phyloP scores from a whole-genome alignment of 2,329 filamentous ascomycete genomes.

The Stemphylium beticola region DNA sequence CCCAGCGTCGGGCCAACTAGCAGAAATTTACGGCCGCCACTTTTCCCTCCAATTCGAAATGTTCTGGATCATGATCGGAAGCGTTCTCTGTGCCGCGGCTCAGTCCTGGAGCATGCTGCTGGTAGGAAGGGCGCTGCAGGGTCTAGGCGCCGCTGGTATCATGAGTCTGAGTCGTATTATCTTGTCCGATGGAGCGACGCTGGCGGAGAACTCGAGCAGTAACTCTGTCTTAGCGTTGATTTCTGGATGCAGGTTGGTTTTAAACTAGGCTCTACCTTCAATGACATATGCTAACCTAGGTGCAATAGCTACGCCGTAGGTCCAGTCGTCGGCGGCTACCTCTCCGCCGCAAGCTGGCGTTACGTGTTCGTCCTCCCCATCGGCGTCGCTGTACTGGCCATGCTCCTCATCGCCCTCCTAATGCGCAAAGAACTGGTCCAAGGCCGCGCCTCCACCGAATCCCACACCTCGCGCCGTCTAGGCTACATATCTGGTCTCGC shows the following conservation, averaged over 20 bases:
- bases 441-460: conserved; percentile 52
- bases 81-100: conserved; percentile 65
- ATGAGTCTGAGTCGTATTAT: conserved; percentile 67
- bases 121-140: conserved; percentile 68
- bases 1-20: conserved; percentile 68
- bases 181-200: conserved; percentile 68
- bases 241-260: conserved; percentile 56
- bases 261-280: neutral
- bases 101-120: conserved; percentile 66
- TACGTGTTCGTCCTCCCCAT: conserved; percentile 68
- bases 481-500: conserved; percentile 39
- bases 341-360: conserved; percentile 64
- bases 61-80: conserved; percentile 61
- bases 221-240: conserved; percentile 68
- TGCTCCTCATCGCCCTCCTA: conserved; percentile 62
- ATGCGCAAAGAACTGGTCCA: conserved; percentile 65
- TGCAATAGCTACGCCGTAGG: conserved; percentile 65
- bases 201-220: conserved; percentile 77
- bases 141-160: conserved; percentile 66
- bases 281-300: conserved; percentile 24
- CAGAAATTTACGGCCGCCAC: conserved; percentile 70
- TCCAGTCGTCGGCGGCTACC: conserved; percentile 66
- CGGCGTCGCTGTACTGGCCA: conserved; percentile 51
- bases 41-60: conserved; percentile 63
- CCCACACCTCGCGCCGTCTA: conserved; percentile 38